Evolutionary conservation across 345 rosid genomes (phyloP), one percentile per base, ranked within the genome.

Genomic region (Lepidium didymum): DNA sequence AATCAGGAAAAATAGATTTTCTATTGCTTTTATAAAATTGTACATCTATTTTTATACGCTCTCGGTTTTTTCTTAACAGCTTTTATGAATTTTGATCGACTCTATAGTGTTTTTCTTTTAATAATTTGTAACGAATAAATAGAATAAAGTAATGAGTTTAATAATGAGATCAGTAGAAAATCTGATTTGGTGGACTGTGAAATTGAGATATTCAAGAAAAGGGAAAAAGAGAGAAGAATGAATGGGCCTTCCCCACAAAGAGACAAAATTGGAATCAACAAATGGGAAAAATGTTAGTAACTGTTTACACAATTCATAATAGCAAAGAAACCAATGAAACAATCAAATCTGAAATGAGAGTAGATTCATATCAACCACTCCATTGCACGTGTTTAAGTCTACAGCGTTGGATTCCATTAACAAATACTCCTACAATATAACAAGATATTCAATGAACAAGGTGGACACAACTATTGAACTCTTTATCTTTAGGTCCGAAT

Each of bases 191-290:
- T 41, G 54, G 5, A 16, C 11, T 65, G 52, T 49, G 46, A 66
- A 73, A 73, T 65, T 50, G 36, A 66, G 60, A 65, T 19, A 41
- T 33, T 33, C 61, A 2, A 73, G 54, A 66, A 73, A 41, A 15
- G 23, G 16, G 29, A 18, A 46, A 57, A 53, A 25, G 13, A 49
- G 27, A 13, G 43, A 49, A 27, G 34, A 42, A 40, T 51, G 56
- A 25, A 74, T 59, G 34, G 15, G 53, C 77, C 77, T 74, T 55
- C 77, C 73, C 77, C 72, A 45, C 58, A 74, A 59, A 35, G 59
- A 51, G 77, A 74, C 68, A 67, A 67, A 73, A 49, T 10, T 21
- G 15, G 62, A 73, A 58, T 66, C 62, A 42, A 19, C 66, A 58
- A 29, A 74, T 60, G 77, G 55, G 41, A 69, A 53, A 29, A 29